These are phyloP conservation scores for Fusarium vanettenii DNA, from an alignment of 2,329 filamentous ascomycete species.

Conservation along the genomic window DNA sequence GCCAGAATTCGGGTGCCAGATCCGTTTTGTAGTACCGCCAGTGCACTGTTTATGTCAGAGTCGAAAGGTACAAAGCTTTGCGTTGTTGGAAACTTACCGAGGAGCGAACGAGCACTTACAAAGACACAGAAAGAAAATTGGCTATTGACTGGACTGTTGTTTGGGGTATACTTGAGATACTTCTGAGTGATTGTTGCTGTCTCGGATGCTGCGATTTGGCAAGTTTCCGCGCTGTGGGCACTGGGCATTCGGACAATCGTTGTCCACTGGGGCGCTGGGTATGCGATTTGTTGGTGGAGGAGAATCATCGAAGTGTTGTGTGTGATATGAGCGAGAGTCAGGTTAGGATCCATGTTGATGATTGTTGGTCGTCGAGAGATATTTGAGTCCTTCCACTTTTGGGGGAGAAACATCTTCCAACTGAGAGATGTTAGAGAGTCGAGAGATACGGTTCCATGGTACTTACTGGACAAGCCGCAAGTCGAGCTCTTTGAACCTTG, in stretches of 20 bases:
- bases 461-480: conserved; percentile 56
- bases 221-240: conserved; percentile 60
- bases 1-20: conserved; percentile 42
- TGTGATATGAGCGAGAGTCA: conserved; percentile 61
- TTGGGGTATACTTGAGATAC: conserved; percentile 54
- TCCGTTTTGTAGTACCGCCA: conserved; percentile 33
- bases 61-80: fast-evolving
- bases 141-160: conserved; percentile 25
- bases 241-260: conserved; percentile 51
- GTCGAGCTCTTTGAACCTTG: conserved; percentile 61
- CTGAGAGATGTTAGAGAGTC: conserved; percentile 3
- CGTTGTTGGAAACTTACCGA: conserved; percentile 29
- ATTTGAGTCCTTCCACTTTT: conserved; percentile 50
- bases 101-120: conserved; percentile 56
- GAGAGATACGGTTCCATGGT: background rate
- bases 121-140: conserved; percentile 61
- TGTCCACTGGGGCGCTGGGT: conserved; percentile 48
- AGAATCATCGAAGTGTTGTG: conserved; percentile 63
- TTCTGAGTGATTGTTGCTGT: conserved; percentile 59
- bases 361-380: conserved; percentile 41
- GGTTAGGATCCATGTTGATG: conserved; percentile 59
- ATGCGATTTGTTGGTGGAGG: conserved; percentile 61
- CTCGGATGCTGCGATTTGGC: conserved; percentile 58
- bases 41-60: conserved; percentile 20
- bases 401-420: conserved; percentile 50